Conservation (phyloP, 805 yeast species). For the Schizosaccharomyces pombe region DNA sequence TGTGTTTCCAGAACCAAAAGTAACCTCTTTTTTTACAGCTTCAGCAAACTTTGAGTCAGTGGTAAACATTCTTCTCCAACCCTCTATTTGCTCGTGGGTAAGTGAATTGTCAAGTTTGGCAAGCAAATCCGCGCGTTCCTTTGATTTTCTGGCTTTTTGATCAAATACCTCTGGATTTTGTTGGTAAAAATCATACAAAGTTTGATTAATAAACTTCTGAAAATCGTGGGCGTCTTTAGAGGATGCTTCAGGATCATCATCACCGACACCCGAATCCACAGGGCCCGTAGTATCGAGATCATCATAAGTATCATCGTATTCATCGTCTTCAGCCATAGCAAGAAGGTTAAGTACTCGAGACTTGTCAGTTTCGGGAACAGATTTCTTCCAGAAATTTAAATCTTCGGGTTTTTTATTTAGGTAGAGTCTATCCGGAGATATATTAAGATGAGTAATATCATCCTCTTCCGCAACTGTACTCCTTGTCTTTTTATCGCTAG, state of each 20-base stretch:
- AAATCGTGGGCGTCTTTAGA: not conserved
- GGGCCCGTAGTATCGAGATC: not conserved
- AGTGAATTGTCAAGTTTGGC: not conserved
- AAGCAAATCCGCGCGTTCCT: not conserved
- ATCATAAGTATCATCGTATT: not conserved
- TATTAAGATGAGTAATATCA: not conserved
- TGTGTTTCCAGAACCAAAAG: not conserved
- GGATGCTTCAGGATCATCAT: not conserved
- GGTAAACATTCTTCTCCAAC: conserved; percentile 1
- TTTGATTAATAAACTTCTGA: not conserved
- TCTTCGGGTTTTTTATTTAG: not conserved
- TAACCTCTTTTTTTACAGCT: not conserved
- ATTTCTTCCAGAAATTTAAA: not conserved
- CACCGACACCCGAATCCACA: not conserved
- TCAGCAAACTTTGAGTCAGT: not conserved
- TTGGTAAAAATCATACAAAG: not conserved
- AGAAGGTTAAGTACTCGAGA: not conserved
- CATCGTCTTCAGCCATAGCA: not conserved
- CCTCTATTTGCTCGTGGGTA: not conserved
- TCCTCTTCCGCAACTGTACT: not conserved
- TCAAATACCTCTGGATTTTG: not conserved
- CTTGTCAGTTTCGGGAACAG: not conserved
- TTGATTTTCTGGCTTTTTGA: not conserved
- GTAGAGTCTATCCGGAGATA: not conserved
- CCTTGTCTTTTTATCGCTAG: too few relatives aligned